These are phyloP conservation scores for Aspergillus eucalypticola DNA, from an alignment of 2,329 filamentous ascomycete genomes.

Conservation along the genomic window DNA sequence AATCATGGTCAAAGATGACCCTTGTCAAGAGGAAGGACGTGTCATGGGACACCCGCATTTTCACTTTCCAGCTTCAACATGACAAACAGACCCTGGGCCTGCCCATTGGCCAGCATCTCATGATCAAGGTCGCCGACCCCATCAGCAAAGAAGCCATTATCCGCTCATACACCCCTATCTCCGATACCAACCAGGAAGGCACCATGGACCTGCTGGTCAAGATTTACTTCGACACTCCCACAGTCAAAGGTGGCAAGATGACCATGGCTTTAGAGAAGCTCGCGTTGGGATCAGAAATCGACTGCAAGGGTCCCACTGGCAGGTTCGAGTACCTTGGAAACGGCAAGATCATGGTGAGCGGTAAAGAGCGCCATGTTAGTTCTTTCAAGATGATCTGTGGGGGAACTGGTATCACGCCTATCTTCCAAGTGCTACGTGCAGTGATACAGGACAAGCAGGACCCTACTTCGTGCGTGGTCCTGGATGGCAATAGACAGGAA, in stretches of 20 bases:
- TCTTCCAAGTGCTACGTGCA: conserved; percentile 78
- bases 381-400: conserved; percentile 84
- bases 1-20: conserved; percentile 70
- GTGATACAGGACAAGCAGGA: conserved; percentile 67
- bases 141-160: conserved; percentile 71
- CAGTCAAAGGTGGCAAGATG: conserved; percentile 72
- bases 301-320: conserved; percentile 86
- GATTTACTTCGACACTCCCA: conserved; percentile 67
- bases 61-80: conserved; percentile 77
- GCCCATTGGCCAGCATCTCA: conserved; percentile 81
- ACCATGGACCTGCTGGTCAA: conserved; percentile 77
- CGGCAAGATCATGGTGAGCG: conserved; percentile 64
- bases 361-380: conserved; percentile 57
- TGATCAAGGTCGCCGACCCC: conserved; percentile 77
- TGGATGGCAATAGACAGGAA: conserved; percentile 75
- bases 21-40: conserved; percentile 68
- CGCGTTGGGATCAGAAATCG: conserved; percentile 69
- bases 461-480: conserved; percentile 66
- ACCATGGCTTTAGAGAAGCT: conserved; percentile 74
- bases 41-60: conserved; percentile 77
- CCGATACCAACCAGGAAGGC: conserved; percentile 62
- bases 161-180: conserved; percentile 83
- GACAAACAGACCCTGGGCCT: conserved; percentile 69
- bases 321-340: conserved; percentile 76
- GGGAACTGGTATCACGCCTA: conserved; percentile 88